Base-by-base conservation (phyloP, 176 grass and related monocot genomes). In the Urochloa ruziziensis region DNA sequence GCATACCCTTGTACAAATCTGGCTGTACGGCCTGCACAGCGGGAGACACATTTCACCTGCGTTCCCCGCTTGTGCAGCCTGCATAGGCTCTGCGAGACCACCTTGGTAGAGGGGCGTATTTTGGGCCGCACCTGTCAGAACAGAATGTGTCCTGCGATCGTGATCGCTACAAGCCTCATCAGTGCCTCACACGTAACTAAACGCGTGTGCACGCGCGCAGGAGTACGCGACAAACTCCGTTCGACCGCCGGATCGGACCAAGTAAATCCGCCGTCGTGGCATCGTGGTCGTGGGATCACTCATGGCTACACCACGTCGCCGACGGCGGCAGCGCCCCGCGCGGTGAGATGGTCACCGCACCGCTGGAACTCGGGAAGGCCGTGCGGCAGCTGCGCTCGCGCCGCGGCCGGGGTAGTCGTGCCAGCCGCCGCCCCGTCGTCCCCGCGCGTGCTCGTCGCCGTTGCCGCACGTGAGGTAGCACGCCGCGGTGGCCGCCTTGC, bases 391-490 rank as follows among this genome's bases (percentile, higher is more conserved):
- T 47, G 12, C 2, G 5, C 74, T 18, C 34, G 42, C 33, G 19
- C 24, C 43, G 48, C 15, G 14, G 25, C 44, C 10, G 73, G 73
- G 19, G 74, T 56, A 66, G 56, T 65, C 27, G n/a, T n/a, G n/a
- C 19, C 46, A 59, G 18, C 58, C 59, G 18, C 40, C 13, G 28
- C 59, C 11, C 12, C 58, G 19, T n/a, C n/a, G n/a, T 32, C 67
- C 33, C 1, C 15, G 46, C 44, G n/a, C 6, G 39, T 0, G 56
- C 57, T 2, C 32, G 43, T 84, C 47, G 36, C 35, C 67, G 67
- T 74, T 1, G 58, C 58, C 46, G 75, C 87, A 89, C 59, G 4
- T 30, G 39, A 89, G 87, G 75, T 39, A 84, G 87, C 87, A 89
- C 48, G 68, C 81, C 11, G 65, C 9, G 18, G 58, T 44, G 15